Conservation (phyloP, 306 rosid species). For the Prunus mume region DNA sequence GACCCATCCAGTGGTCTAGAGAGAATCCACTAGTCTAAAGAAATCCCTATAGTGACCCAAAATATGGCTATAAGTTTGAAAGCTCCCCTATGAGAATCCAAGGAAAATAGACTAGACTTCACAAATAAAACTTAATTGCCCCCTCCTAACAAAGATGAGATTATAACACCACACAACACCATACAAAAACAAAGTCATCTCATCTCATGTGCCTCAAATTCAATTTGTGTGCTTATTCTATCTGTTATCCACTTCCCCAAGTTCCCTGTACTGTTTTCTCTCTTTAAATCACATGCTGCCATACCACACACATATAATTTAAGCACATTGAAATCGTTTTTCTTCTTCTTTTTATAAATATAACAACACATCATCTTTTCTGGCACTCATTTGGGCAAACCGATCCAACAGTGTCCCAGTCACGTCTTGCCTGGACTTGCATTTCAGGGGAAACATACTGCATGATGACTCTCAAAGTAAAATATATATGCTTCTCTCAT, state of each 20-base stretch:
- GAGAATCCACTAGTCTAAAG: slow-evolving; percentile 23
- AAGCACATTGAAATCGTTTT: slow-evolving; percentile 9
- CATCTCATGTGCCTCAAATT: background rate
- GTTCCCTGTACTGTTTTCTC: background rate
- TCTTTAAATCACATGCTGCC: slow-evolving; percentile 1
- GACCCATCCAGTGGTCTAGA: slow-evolving; percentile 7
- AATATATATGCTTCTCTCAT: background rate
- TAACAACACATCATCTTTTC: slow-evolving; percentile 20
- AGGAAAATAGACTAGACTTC: slow-evolving; percentile 29
- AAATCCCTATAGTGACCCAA: slow-evolving; percentile 39
- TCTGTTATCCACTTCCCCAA: background rate
- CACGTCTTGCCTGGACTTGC: slow-evolving; percentile 19
- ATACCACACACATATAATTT: background rate
- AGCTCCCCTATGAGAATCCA: slow-evolving; percentile 50
- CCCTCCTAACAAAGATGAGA: slow-evolving; percentile 15
- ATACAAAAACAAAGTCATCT: background rate
- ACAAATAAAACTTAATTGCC: slow-evolving; percentile 2
- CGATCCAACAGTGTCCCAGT: slow-evolving; percentile 10
- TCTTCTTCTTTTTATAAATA: background rate
- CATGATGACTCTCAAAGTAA: slow-evolving; percentile 7
- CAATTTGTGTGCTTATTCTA: background rate
- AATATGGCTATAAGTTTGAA: slow-evolving; percentile 33
- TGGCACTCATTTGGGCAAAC: slow-evolving; percentile 5
- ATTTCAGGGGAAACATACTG: slow-evolving; percentile 12
- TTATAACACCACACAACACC: background rate